phyloP scores from a whole-genome alignment of 441 rosid species.

The Croton laevigatus region DNA sequence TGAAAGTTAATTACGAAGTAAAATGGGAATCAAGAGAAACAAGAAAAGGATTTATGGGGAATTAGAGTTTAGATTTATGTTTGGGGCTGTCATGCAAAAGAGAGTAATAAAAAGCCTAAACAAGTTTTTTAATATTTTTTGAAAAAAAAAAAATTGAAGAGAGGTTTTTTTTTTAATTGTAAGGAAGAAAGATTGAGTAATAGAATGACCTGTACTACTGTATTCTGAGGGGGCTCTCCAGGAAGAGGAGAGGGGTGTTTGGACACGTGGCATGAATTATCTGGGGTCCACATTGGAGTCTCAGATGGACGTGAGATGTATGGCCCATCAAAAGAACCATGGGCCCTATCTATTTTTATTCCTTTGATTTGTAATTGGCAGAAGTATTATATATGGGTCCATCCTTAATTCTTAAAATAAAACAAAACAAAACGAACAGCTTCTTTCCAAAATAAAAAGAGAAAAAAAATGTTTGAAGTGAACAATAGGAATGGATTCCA shows the following conservation, averaged over 20 bases:
- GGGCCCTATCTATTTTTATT: neutral
- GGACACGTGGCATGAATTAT: slow-evolving; percentile 21
- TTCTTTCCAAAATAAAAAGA: too few relatives aligned
- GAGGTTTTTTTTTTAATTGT: neutral
- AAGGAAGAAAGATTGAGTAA: neutral
- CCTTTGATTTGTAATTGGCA: neutral
- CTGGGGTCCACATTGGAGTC: slow-evolving; percentile 11
- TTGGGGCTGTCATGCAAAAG: slow-evolving; percentile 23
- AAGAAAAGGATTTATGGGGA: neutral
- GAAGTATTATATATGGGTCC: too few relatives aligned
- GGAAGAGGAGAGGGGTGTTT: neutral
- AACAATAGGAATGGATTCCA: too few relatives aligned
- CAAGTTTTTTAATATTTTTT: neutral
- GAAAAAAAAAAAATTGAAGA: too few relatives aligned
- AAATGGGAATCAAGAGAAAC: neutral
- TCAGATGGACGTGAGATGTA: slow-evolving; percentile 2
- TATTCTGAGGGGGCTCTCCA: slow-evolving; percentile 1
- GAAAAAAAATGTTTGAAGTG: too few relatives aligned
- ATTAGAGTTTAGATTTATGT: neutral
- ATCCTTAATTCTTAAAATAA: too few relatives aligned
- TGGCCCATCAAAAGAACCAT: slow-evolving; percentile 2
- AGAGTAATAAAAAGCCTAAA: neutral
- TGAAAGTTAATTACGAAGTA: neutral
- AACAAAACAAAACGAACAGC: too few relatives aligned
- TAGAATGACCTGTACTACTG: neutral